Percentiles rank a stretch among this genome's conserved stretches.
phyloP scores from a whole-genome alignment of 768 basidiomycete species.

The Lentinula edodes region DNA sequence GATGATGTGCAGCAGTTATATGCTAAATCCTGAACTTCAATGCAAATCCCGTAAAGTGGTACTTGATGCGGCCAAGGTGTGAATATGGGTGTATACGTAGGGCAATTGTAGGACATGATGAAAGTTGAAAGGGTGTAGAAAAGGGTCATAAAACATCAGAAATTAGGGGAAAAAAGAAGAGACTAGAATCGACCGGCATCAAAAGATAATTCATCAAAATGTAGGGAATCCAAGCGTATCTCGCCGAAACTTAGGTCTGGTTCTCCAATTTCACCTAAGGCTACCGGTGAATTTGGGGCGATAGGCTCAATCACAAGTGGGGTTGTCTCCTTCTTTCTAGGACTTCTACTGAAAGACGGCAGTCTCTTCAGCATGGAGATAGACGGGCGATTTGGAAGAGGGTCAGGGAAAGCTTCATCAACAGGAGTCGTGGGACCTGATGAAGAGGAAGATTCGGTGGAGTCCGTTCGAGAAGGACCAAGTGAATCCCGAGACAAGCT shows the following conservation, averaged over 20 bases:
- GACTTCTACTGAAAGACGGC: constrained; percentile 1
- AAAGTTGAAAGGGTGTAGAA: background rate
- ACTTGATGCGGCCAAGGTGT: too few species aligned
- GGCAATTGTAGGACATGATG: background rate
- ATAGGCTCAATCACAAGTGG: background rate
- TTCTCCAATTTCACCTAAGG: background rate
- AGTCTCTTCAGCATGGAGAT: constrained; percentile 3
- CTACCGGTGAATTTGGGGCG: background rate
- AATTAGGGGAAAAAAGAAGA: background rate
- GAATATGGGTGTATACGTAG: too few species aligned
- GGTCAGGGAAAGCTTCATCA: background rate
- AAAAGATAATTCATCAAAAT: constrained; percentile 44
- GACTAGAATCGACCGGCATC: constrained; percentile 33
- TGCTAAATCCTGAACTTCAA: background rate
- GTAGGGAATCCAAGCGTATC: constrained; percentile 43
- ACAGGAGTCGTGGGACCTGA: constrained; percentile 8
- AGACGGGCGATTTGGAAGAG: background rate
- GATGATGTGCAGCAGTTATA: background rate
- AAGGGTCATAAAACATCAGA: background rate
- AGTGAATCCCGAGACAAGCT: constrained; percentile 19
- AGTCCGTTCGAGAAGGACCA: constrained; percentile 14
- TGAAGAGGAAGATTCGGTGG: constrained; percentile 6
- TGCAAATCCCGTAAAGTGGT: background rate
- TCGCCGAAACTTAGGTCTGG: constrained; percentile 31
- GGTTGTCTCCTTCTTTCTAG: background rate